These are phyloP conservation scores for Coffea eugenioides DNA, from an alignment of 257 asterid species.

Conservation along the genomic window DNA sequence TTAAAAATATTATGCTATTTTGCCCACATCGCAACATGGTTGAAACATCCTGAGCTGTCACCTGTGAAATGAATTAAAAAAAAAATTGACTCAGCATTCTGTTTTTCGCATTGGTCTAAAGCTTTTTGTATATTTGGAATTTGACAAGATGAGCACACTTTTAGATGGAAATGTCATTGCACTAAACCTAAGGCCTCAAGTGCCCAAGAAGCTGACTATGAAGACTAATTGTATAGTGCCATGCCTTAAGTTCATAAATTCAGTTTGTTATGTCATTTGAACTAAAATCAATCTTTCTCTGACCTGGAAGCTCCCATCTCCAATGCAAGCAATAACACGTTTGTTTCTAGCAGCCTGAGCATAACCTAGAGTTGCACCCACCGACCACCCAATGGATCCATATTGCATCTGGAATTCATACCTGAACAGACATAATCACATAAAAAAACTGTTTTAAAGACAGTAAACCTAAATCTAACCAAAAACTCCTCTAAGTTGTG, in stretches of 20 bases:
- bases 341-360: conserved; percentile 33
- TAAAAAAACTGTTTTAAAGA: not conserved
- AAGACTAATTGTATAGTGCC: not conserved
- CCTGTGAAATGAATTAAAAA: conserved; percentile 6
- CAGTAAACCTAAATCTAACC: not conserved
- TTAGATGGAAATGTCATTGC: not conserved
- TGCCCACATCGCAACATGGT: conserved; percentile 36
- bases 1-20: conserved; percentile 29
- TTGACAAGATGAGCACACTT: not conserved
- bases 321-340: conserved; percentile 35
- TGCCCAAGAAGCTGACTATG: not conserved
- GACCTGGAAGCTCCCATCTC: conserved; percentile 43
- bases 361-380: conserved; percentile 40
- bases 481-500: not conserved
- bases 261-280: not conserved
- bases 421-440: conserved; percentile 1
- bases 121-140: not conserved
- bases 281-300: not conserved
- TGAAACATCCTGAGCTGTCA: conserved; percentile 36
- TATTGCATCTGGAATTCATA: conserved; percentile 34
- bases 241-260: not conserved
- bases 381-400: conserved; percentile 37
- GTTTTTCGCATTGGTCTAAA: not conserved
- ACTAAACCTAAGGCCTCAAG: not conserved
- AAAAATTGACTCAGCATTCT: too few relatives aligned